A percentile compares a stretch with the other conserved stretches of the same genome.
Conservation (phyloP, 1,139 yeast species). For the Blastobotrys serpentis region DNA sequence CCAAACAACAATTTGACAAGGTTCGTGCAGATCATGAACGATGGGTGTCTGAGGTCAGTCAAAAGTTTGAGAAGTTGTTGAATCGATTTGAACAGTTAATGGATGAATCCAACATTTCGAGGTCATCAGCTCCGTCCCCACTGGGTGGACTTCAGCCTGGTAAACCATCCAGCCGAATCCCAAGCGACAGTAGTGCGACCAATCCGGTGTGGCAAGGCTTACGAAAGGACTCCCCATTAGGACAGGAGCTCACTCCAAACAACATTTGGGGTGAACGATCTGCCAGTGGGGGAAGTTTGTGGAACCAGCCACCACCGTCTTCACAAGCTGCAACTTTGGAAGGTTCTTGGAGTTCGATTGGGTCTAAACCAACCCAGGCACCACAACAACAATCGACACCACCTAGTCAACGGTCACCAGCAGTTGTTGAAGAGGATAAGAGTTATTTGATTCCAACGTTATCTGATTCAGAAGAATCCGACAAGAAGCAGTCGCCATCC, state of each 20-base stretch:
- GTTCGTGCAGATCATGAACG: conserved; percentile 11
- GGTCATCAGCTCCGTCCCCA: conserved; percentile 4
- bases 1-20: conserved; percentile 20
- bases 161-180: conserved; percentile 4
- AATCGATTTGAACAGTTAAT: conserved; percentile 11
- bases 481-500: not conserved
- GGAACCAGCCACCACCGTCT: not conserved
- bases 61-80: conserved; percentile 12
- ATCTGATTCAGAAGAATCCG: conserved; percentile 5
- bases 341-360: conserved; percentile 8
- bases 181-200: not conserved
- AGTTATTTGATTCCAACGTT: conserved; percentile 8
- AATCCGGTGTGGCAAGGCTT: conserved; percentile 3
- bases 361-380: not conserved
- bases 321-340: conserved; percentile 3
- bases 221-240: conserved; percentile 2
- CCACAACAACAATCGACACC: not conserved
- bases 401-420: not conserved
- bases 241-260: not conserved
- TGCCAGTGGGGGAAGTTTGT: not conserved
- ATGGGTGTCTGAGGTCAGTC: conserved; percentile 7
- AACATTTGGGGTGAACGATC: conserved; percentile 4
- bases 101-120: conserved; percentile 2
- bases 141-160: not conserved
- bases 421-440: conserved; percentile 1